Conservation (phyloP, 2,329 filamentous ascomycete genomes). For the Juglanconis sp. region DNA sequence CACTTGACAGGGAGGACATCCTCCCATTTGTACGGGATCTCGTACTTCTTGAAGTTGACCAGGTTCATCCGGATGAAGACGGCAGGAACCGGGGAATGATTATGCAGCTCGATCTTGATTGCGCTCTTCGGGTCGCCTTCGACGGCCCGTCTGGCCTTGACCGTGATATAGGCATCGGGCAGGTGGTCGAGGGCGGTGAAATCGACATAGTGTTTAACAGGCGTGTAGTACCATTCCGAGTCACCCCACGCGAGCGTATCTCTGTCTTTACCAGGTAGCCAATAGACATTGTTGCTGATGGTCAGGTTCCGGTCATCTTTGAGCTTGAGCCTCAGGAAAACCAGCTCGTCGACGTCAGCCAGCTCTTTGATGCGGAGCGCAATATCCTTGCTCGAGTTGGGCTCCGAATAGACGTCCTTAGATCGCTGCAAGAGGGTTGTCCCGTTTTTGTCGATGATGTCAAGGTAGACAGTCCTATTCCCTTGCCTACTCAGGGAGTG, state of each 20-base stretch:
- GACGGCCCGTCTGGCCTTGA: conserved; percentile 20
- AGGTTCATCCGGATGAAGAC: conserved; percentile 55
- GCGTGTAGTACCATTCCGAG: conserved; percentile 59
- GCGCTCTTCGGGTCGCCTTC: conserved; percentile 9
- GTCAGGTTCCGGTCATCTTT: conserved; percentile 26
- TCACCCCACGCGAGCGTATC: conserved; percentile 54
- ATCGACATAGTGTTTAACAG: conserved; percentile 48
- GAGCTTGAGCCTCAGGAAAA: conserved; percentile 50
- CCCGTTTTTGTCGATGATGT: conserved; percentile 49
- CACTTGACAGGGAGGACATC: conserved; percentile 53
- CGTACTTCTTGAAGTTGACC: conserved; percentile 33
- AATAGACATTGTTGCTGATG: conserved; percentile 59
- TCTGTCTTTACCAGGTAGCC: conserved; percentile 40
- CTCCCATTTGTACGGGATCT: conserved; percentile 10
- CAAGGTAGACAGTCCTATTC: conserved; percentile 40
- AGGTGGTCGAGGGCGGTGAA: conserved; percentile 43
- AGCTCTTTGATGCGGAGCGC: conserved; percentile 23
- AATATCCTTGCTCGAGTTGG: conserved; percentile 42
- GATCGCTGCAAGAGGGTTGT: conserved; percentile 34
- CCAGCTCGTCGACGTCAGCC: conserved; percentile 36
- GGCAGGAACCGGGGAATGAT: conserved; percentile 49
- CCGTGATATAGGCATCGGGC: conserved; percentile 33
- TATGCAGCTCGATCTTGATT: conserved; percentile 44
- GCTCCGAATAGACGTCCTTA: conserved; percentile 33
- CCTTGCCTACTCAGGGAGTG: conserved; percentile 40